phyloP scores from a whole-genome alignment of 108 stramenopile genomes.

The Chaetoceros muelleri region DNA sequence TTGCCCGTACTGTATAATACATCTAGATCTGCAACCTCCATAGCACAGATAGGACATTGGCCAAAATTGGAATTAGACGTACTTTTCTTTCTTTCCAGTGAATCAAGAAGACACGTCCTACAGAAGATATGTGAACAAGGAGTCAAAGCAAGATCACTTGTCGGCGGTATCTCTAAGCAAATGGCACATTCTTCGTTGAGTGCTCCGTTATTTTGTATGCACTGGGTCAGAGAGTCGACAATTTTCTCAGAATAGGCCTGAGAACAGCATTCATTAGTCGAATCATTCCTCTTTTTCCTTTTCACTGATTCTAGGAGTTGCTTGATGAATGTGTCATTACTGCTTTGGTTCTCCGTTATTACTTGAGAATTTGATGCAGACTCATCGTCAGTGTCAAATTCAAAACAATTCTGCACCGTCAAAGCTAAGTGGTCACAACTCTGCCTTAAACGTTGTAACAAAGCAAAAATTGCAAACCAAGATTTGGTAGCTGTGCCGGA shows the following conservation, averaged over 20 bases:
- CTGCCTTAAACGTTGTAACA: conserved; percentile 69
- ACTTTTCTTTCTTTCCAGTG: background rate
- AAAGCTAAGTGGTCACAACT: conserved; percentile 76
- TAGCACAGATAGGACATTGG: too few species aligned
- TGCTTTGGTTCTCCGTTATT: background rate
- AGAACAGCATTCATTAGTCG: too few species aligned
- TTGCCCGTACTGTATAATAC: too few species aligned
- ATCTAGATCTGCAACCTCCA: too few species aligned
- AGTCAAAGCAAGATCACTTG: conserved; percentile 58
- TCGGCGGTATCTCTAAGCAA: conserved; percentile 53
- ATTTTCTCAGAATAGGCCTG: conserved; percentile 24
- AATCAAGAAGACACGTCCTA: conserved; percentile 32
- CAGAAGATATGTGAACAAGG: conserved; percentile 82
- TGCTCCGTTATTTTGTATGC: conserved; percentile 31
- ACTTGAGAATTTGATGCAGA: conserved; percentile 1
- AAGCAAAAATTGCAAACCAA: conserved; percentile 71
- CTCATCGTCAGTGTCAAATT: conserved; percentile 9
- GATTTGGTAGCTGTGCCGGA: conserved; percentile 63
- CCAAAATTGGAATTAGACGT: background rate
- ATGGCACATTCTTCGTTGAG: conserved; percentile 70
- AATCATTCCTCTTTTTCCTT: conserved; percentile 1
- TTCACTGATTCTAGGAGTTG: conserved; percentile 34
- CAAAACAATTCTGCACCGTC: conserved; percentile 46
- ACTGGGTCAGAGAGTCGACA: conserved; percentile 39
- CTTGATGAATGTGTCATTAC: conserved; percentile 14